phyloP scores from a whole-genome alignment of 345 rosid species.

The Dimocarpus longan region DNA sequence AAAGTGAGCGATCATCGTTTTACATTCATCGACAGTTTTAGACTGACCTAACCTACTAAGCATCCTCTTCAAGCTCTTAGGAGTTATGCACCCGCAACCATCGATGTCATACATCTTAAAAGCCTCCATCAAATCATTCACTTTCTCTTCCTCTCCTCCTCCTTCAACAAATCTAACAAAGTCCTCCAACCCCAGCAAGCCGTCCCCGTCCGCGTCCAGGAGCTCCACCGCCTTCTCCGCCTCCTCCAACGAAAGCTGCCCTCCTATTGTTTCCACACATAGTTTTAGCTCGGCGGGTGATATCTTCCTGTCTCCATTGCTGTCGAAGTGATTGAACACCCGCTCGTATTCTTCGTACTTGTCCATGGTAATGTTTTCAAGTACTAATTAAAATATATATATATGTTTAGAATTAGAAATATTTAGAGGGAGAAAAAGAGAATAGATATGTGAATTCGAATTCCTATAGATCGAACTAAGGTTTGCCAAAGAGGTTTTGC shows the following conservation, averaged over 20 bases:
- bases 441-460: no score
- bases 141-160: conserved; percentile 47
- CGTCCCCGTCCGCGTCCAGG: conserved; percentile 42
- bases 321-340: conserved; percentile 52
- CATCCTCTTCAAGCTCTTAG: conserved; percentile 58
- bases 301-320: conserved; percentile 47
- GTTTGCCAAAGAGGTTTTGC: not conserved
- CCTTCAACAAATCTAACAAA: conserved; percentile 51
- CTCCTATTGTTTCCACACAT: conserved; percentile 42
- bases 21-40: conserved; percentile 48
- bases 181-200: conserved; percentile 54
- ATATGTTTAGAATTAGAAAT: no score
- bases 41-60: conserved; percentile 52
- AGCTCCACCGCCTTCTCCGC: conserved; percentile 29
- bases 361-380: not conserved
- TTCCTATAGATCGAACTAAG: no score
- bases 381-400: no score
- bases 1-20: conserved; percentile 53
- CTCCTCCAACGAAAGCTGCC: conserved; percentile 36
- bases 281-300: conserved; percentile 47
- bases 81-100: conserved; percentile 56
- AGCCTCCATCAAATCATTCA: conserved; percentile 52
- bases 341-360: conserved; percentile 36
- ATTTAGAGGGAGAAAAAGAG: not conserved
- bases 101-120: conserved; percentile 56